Percentiles rank a stretch among this genome's conserved stretches.
Conservation (phyloP, 108 stramenopile genomes). For the Fragilariopsis cylindrus region DNA sequence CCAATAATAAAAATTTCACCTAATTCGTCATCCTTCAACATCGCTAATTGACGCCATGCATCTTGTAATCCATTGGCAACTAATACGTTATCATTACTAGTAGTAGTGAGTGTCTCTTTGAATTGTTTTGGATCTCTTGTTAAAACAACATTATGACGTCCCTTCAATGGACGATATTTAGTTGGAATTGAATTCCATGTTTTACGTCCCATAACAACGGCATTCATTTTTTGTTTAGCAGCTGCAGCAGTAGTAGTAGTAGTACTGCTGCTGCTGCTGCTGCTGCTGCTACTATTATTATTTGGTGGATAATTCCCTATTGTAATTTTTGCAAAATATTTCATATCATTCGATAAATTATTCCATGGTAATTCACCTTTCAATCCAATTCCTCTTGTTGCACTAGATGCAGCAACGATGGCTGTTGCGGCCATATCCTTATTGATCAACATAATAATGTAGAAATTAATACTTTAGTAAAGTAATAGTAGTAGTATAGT, state of each 20-base stretch:
- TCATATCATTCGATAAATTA: conserved; percentile 78
- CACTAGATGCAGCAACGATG: conserved; percentile 39
- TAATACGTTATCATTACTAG: conserved; percentile 53
- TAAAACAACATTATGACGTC: conserved; percentile 93
- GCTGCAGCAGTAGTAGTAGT: background rate
- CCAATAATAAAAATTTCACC: conserved; percentile 95
- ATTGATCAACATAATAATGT: conserved; percentile 30
- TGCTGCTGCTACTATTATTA: background rate
- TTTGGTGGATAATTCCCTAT: conserved; percentile 8
- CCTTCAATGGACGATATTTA: conserved; percentile 90
- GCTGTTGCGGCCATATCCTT: conserved; percentile 49
- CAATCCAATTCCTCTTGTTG: conserved; percentile 43
- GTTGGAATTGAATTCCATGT: conserved; percentile 97
- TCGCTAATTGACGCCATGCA: conserved; percentile 65
- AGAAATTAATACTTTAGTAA: background rate
- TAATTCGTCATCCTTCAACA: conserved; percentile 35
- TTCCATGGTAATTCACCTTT: conserved; percentile 78
- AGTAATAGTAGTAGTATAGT: too few species aligned
- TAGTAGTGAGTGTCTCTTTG: background rate
- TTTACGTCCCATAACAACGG: conserved; percentile 99
- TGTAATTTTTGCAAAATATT: conserved; percentile 80
- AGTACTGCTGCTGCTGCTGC: background rate
- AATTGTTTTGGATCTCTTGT: conserved; percentile 40
- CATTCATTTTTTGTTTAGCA: conserved; percentile 66
- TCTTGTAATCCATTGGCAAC: conserved; percentile 76